Percentiles rank a stretch among this genome's conserved stretches.
These are phyloP conservation scores for Petunia secreta DNA, from an alignment of 257 asterid species.

Conservation along the genomic window DNA sequence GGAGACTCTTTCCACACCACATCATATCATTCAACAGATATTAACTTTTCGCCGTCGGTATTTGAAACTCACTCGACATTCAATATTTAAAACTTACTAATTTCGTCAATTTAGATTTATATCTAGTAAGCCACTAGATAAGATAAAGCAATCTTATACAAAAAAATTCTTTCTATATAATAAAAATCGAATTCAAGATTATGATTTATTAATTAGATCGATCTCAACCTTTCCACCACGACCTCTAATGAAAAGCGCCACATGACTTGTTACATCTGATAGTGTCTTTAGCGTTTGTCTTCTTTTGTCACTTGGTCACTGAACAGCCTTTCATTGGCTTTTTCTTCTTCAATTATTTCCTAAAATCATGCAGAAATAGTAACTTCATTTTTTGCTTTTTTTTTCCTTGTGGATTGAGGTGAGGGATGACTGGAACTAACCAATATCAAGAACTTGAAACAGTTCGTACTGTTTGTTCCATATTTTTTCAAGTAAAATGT, in stretches of 20 bases:
- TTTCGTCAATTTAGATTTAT: too few relatives aligned
- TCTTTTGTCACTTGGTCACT: slow-evolving; percentile 22
- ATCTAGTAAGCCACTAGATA: too few relatives aligned
- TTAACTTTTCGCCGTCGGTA: too few relatives aligned
- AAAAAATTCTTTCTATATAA: too few relatives aligned
- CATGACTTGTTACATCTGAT: slow-evolving; percentile 32
- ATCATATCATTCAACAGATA: too few relatives aligned
- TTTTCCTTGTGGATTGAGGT: not conserved
- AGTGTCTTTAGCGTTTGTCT: slow-evolving; percentile 20
- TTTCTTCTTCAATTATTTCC: slow-evolving; percentile 21
- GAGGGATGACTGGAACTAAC: not conserved
- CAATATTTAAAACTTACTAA: too few relatives aligned
- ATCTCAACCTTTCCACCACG: not conserved
- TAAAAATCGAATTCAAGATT: not conserved
- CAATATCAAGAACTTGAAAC: too few relatives aligned
- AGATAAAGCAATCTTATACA: too few relatives aligned
- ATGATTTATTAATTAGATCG: not conserved
- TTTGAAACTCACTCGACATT: too few relatives aligned
- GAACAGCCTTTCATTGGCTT: not conserved
- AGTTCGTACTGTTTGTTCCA: too few relatives aligned
- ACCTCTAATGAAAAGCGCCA: not conserved
- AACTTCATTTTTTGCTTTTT: not conserved
- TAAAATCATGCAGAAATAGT: slow-evolving; percentile 10
- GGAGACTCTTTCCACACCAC: too few relatives aligned
- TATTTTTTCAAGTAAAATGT: too few relatives aligned